Percentiles rank a stretch among this genome's conserved stretches.
Evolutionary conservation across 805 yeast genomes (phyloP).

Genomic region (Candida gorgasii): DNA sequence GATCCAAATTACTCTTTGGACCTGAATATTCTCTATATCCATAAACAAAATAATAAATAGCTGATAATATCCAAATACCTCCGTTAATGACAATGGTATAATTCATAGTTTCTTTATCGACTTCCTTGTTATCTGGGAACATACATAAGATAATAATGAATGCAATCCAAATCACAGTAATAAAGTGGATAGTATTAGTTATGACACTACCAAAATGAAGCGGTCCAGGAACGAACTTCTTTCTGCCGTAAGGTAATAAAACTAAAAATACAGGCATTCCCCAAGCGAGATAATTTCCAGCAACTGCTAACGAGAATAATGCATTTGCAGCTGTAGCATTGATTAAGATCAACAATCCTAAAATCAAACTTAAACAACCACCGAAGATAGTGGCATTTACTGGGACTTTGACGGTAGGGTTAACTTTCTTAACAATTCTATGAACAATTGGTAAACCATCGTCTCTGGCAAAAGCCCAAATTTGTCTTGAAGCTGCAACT

Average conservation of each 20-base stretch:
- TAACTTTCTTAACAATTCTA: constrained; percentile 53
- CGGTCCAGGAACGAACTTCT: constrained; percentile 62
- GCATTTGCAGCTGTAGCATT: constrained; percentile 65
- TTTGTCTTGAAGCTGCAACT: constrained; percentile 67
- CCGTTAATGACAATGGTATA: constrained; percentile 66
- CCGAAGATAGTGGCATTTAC: constrained; percentile 61
- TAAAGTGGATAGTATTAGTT: constrained; percentile 46
- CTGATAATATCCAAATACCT: constrained; percentile 57
- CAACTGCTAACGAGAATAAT: constrained; percentile 62
- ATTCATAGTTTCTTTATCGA: constrained; percentile 56
- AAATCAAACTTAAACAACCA: constrained; percentile 45
- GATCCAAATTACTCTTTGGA: constrained; percentile 39
- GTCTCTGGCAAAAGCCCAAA: constrained; percentile 78
- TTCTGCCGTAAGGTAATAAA: constrained; percentile 49
- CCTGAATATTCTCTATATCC: constrained; percentile 60
- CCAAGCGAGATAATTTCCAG: constrained; percentile 66
- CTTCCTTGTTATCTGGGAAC: constrained; percentile 55
- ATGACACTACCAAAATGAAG: constrained; percentile 57
- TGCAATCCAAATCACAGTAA: constrained; percentile 48
- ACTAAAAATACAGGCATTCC: constrained; percentile 58
- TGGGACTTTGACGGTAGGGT: constrained; percentile 60
- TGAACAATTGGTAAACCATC: constrained; percentile 67
- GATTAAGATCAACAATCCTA: constrained; percentile 61
- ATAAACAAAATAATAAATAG: constrained; percentile 50
- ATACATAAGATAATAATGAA: constrained; percentile 58